Conservation (phyloP, 495 filamentous ascomycete genomes). For the Margaritispora aquatica region DNA sequence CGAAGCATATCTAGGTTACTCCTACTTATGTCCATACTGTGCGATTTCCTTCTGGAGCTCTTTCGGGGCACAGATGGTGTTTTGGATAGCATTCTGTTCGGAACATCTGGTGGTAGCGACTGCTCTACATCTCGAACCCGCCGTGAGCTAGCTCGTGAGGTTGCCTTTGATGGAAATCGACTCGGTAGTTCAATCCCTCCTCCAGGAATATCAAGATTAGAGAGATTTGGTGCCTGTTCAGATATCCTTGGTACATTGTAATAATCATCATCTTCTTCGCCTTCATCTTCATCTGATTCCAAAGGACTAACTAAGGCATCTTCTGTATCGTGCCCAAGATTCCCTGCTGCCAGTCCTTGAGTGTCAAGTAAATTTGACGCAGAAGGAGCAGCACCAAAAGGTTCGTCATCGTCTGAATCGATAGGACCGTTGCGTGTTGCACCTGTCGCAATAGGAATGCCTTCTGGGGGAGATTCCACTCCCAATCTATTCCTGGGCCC, state of each 20-base stretch:
- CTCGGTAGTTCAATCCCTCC: conserved; percentile 60
- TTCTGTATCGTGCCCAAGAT: conserved; percentile 31
- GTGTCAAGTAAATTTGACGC: not conserved
- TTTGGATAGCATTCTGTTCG: conserved; percentile 26
- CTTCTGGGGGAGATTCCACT: conserved; percentile 43
- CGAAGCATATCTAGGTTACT: conserved; percentile 7
- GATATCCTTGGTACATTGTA: conserved; percentile 34
- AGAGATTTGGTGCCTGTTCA: conserved; percentile 51
- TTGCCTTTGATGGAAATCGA: conserved; percentile 54
- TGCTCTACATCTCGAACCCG: conserved; percentile 20
- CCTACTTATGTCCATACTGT: conserved; percentile 18
- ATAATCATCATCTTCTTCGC: conserved; percentile 38
- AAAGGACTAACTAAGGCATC: conserved; percentile 22
- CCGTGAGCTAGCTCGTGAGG: conserved; percentile 25
- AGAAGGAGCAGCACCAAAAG: conserved; percentile 21
- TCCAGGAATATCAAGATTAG: conserved; percentile 50
- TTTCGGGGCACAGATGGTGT: conserved; percentile 22
- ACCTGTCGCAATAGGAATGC: conserved; percentile 48
- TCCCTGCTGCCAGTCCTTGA: conserved; percentile 4
- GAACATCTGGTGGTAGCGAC: conserved; percentile 25
- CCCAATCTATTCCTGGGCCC: conserved; percentile 48
- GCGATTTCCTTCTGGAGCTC: conserved; percentile 20
- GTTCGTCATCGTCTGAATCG: conserved; percentile 54
- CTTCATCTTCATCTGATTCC: conserved; percentile 25
- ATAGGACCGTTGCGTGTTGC: conserved; percentile 47